Evolutionary conservation across 495 filamentous ascomycete species (phyloP).

Genomic region (Astrothelium macrocarpum): DNA sequence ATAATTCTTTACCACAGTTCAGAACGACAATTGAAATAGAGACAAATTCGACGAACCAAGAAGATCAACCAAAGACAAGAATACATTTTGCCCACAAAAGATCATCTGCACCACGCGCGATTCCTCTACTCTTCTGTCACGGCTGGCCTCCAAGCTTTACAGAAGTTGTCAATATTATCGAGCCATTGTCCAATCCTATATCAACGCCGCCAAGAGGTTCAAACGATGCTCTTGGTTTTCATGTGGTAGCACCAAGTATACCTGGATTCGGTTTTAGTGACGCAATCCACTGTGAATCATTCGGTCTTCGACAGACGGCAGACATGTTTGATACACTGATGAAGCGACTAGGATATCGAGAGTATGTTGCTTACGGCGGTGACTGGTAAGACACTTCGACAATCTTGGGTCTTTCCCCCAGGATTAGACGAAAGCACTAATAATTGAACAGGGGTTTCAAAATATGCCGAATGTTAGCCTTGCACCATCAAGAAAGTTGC

Average conservation of each 20-base stretch:
- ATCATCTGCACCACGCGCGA: constrained; percentile 23
- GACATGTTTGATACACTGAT: constrained; percentile 29
- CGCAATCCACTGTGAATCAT: constrained; percentile 22
- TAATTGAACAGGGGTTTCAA: constrained; percentile 29
- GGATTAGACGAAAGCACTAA: too few relatives aligned
- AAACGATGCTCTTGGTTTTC: constrained; percentile 23
- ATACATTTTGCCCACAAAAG: constrained; percentile 34
- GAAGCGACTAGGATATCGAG: constrained; percentile 29
- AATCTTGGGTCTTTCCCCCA: too few relatives aligned
- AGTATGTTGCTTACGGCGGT: constrained; percentile 29
- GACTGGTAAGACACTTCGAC: constrained; percentile 35
- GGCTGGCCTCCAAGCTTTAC: constrained; percentile 32
- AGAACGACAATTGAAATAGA: constrained; percentile 39
- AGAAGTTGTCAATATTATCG: constrained; percentile 27
- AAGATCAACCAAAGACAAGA: constrained; percentile 15
- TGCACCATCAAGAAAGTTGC: constrained; percentile 23
- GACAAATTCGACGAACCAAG: background rate
- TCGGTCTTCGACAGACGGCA: constrained; percentile 28
- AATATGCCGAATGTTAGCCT: constrained; percentile 31
- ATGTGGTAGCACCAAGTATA: constrained; percentile 33
- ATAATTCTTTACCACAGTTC: constrained; percentile 49
- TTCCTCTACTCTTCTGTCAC: constrained; percentile 33
- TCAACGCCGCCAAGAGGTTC: constrained; percentile 11
- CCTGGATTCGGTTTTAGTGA: constrained; percentile 36
- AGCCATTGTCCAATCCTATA: constrained; percentile 27